Evolutionary conservation across 2,329 filamentous ascomycete genomes (phyloP).

Genomic region (Talaromyces sp.): DNA sequence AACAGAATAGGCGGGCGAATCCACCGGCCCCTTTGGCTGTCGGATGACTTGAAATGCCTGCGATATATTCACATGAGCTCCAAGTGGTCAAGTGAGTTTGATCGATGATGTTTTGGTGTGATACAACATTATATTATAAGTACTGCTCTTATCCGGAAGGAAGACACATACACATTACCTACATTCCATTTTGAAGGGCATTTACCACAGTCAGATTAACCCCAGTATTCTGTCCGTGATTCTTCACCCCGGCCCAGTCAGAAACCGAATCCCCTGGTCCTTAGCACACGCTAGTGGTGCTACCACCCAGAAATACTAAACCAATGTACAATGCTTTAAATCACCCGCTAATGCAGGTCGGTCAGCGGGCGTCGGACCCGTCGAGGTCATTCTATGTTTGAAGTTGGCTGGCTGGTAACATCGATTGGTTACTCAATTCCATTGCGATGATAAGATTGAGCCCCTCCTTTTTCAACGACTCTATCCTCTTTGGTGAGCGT

Average conservation of each 20-base stretch:
- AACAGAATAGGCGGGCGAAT: neutral
- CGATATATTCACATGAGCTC: neutral
- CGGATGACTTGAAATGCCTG: neutral
- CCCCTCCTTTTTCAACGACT: neutral
- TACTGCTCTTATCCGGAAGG: neutral
- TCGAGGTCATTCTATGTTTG: neutral
- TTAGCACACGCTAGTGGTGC: neutral
- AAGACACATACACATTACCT: neutral
- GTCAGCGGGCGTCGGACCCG: neutral
- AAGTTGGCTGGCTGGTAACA: neutral
- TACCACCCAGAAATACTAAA: neutral
- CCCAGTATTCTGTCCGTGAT: neutral
- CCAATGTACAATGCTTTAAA: neutral
- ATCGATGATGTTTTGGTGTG: neutral
- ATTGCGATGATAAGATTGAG: neutral
- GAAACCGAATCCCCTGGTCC: neutral
- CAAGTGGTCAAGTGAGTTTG: neutral
- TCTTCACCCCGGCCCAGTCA: neutral
- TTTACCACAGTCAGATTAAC: too few species aligned
- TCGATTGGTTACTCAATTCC: neutral
- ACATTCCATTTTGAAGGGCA: neutral
- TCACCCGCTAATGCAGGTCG: constrained; percentile 8
- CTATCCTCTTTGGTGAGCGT: neutral
- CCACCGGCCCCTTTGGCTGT: constrained; percentile 2
- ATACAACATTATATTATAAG: neutral